Conservation (phyloP, 768 basidiomycete species). For the Neoboletus brunneissimus region DNA sequence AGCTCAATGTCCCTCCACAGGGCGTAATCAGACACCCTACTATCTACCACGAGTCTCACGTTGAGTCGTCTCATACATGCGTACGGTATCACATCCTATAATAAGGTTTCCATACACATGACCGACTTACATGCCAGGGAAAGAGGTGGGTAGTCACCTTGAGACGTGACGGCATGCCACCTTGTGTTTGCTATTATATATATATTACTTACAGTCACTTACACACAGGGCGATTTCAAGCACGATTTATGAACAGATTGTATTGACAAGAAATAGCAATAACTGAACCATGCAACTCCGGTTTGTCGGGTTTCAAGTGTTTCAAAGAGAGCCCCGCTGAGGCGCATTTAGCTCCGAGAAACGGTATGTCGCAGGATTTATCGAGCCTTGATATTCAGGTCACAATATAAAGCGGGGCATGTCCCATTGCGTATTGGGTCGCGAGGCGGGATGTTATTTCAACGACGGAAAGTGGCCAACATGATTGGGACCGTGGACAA, state of each 20-base stretch:
- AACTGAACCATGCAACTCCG: not conserved
- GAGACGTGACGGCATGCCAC: slow-evolving; percentile 37
- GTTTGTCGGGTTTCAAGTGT: not conserved
- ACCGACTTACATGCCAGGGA: slow-evolving; percentile 46
- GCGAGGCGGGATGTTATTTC: no score
- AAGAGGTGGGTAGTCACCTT: not conserved
- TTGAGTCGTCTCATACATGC: no score
- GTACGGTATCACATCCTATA: slow-evolving; percentile 1
- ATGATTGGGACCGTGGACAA: not conserved
- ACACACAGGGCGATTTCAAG: not conserved
- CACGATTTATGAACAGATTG: not conserved
- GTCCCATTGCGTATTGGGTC: no score
- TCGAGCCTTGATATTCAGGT: no score
- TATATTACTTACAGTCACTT: not conserved
- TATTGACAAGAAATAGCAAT: not conserved
- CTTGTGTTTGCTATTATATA: slow-evolving; percentile 41
- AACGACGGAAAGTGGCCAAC: not conserved
- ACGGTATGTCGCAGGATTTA: no score
- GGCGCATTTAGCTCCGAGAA: not conserved
- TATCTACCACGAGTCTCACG: not conserved
- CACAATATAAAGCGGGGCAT: no score
- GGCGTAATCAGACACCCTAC: not conserved
- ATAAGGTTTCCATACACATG: slow-evolving; percentile 49
- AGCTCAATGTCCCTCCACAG: not conserved
- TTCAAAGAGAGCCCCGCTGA: not conserved